A percentile compares a stretch with the other conserved stretches of the same genome.
Conservation (phyloP, 176 grass and related monocot genomes). For the Thalia dealbata region DNA sequence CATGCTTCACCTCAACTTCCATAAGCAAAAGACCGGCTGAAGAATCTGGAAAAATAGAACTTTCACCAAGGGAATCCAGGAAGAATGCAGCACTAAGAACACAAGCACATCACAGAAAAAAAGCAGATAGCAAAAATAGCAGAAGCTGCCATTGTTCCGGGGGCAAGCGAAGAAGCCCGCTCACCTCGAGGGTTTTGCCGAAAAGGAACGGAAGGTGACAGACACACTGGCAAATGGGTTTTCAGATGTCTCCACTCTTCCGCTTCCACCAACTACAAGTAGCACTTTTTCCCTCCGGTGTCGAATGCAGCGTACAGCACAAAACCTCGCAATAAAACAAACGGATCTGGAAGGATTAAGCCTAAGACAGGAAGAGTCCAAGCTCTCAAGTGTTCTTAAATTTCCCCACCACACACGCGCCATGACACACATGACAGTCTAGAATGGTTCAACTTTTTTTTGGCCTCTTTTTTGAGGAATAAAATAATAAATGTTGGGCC, state of each 20-base stretch:
- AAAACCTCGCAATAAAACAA: background rate
- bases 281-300: background rate
- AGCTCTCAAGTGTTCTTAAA: constrained; percentile 4
- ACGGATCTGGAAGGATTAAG: constrained; percentile 1
- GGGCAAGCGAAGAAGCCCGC: background rate
- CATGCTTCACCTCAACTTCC: constrained; percentile 39
- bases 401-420: background rate
- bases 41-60: constrained; percentile 1
- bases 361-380: constrained; percentile 7
- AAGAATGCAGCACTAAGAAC: constrained; percentile 4
- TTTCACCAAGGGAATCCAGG: no score
- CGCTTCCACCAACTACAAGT: background rate
- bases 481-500: constrained; percentile 11
- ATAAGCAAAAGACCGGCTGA: background rate
- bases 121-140: background rate
- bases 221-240: constrained; percentile 1
- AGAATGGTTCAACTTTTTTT: constrained; percentile 8
- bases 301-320: background rate
- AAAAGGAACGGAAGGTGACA: background rate
- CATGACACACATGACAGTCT: background rate
- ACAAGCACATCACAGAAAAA: background rate
- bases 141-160: background rate
- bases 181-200: background rate
- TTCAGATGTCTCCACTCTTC: background rate
- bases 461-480: background rate